Conservation (phyloP, 768 basidiomycete genomes). For the Phlegmacium glaucopus region DNA sequence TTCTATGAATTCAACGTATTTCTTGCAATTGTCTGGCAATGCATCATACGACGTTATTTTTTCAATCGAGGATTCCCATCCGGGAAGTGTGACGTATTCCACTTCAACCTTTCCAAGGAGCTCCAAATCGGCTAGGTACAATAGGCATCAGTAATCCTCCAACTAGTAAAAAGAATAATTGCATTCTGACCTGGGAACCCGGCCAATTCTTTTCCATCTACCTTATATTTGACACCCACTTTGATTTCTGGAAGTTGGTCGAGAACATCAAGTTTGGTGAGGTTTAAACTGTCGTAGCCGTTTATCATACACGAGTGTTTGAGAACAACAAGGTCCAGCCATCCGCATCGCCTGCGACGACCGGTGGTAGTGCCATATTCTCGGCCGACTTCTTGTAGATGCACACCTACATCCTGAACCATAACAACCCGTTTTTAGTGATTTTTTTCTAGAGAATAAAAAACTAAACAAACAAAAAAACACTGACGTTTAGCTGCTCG, state of each 20-base stretch:
- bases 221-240: conserved; percentile 74
- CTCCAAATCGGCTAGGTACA: conserved; percentile 73
- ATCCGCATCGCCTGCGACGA: conserved; percentile 88
- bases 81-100: conserved; percentile 83
- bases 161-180: no score
- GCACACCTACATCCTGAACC: conserved; percentile 69
- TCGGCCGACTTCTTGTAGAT: conserved; percentile 89
- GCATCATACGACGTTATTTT: conserved; percentile 59
- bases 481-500: conserved; percentile 83
- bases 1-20: conserved; percentile 88
- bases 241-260: conserved; percentile 85
- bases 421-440: no score
- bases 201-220: conserved; percentile 72
- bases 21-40: conserved; percentile 81
- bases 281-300: conserved; percentile 89
- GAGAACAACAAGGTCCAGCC: conserved; percentile 96
- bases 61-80: conserved; percentile 84
- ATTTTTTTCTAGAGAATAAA: background rate
- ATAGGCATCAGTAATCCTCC: background rate
- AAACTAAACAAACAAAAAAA: background rate
- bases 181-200: conserved; percentile 81
- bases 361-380: conserved; percentile 96
- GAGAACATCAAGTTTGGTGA: conserved; percentile 95
- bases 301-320: conserved; percentile 92
- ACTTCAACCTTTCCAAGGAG: conserved; percentile 77